Evolutionary conservation across 306 rosid species (phyloP).

Genomic region (Pyrus bretschneideri): DNA sequence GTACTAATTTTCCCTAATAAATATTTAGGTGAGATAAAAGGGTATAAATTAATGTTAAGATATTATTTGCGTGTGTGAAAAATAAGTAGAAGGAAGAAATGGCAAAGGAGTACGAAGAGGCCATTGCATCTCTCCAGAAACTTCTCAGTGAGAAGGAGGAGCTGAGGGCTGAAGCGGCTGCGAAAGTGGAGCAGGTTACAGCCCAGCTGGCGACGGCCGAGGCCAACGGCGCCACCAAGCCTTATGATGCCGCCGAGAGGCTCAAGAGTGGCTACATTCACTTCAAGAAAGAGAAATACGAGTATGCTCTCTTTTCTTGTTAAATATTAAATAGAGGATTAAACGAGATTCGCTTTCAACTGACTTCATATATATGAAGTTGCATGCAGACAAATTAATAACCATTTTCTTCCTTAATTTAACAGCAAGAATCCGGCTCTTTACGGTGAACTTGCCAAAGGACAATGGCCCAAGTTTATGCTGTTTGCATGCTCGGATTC

Average conservation of each 20-base stretch:
- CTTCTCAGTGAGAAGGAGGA: constrained; percentile 80
- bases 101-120: constrained; percentile 83
- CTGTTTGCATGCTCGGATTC: constrained; percentile 98
- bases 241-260: constrained; percentile 66
- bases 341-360: no score
- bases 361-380: neutral
- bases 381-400: neutral
- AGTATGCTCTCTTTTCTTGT: constrained; percentile 28
- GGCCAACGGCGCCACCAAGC: constrained; percentile 14
- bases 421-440: constrained; percentile 74
- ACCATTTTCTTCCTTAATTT: neutral
- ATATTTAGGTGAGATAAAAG: no score
- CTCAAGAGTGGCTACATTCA: constrained; percentile 65
- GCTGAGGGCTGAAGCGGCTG: constrained; percentile 58
- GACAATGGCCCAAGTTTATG: constrained; percentile 93
- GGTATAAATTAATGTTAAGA: neutral
- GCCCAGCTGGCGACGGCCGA: constrained; percentile 46
- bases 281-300: constrained; percentile 95
- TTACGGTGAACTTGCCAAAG: constrained; percentile 82
- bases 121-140: constrained; percentile 72
- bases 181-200: constrained; percentile 72
- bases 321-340: no score
- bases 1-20: neutral
- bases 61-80: neutral
- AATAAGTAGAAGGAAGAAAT: constrained; percentile 57